A percentile compares a stretch with the other conserved stretches of the same genome.
phyloP scores from a whole-genome alignment of 164 flowering plant species.

The Liriodendron chinense region DNA sequence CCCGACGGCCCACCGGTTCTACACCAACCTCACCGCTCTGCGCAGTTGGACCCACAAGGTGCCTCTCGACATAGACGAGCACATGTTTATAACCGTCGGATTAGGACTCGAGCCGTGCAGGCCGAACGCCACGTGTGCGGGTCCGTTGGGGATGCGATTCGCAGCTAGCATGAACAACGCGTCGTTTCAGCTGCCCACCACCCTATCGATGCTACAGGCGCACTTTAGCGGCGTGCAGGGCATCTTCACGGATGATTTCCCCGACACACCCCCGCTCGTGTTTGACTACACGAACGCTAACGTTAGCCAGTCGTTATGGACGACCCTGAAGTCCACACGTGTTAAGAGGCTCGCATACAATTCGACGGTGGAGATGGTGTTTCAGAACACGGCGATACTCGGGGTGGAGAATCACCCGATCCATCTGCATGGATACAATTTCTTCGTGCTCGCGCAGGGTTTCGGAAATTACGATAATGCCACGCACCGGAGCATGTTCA shows the following conservation, averaged over 20 bases:
- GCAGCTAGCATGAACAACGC: conserved; percentile 68
- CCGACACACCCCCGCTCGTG: conserved; percentile 39
- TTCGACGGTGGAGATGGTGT: conserved; percentile 55
- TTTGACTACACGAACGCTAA: conserved; percentile 54
- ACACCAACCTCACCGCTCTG: conserved; percentile 38
- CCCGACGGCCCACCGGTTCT: conserved; percentile 51
- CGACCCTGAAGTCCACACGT: conserved; percentile 31
- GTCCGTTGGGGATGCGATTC: conserved; percentile 18
- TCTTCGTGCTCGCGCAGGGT: conserved; percentile 62
- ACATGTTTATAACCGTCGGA: conserved; percentile 61
- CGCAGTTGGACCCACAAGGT: conserved; percentile 20
- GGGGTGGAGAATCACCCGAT: conserved; percentile 61
- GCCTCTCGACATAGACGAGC: conserved; percentile 44
- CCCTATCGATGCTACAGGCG: conserved; percentile 50
- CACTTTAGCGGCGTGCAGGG: conserved; percentile 32
- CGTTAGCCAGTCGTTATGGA: conserved; percentile 17
- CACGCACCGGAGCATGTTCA: conserved; percentile 36
- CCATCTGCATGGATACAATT: conserved; percentile 56
- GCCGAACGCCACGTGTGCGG: conserved; percentile 24
- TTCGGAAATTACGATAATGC: conserved; percentile 55
- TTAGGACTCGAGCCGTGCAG: conserved; percentile 39
- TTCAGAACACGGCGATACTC: conserved; percentile 66
- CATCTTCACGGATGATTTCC: conserved; percentile 58
- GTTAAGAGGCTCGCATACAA: conserved; percentile 51
- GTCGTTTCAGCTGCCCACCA: conserved; percentile 42